Base-by-base conservation (phyloP, 2,329 filamentous ascomycete species). In the Cercospora brassicicola region DNA sequence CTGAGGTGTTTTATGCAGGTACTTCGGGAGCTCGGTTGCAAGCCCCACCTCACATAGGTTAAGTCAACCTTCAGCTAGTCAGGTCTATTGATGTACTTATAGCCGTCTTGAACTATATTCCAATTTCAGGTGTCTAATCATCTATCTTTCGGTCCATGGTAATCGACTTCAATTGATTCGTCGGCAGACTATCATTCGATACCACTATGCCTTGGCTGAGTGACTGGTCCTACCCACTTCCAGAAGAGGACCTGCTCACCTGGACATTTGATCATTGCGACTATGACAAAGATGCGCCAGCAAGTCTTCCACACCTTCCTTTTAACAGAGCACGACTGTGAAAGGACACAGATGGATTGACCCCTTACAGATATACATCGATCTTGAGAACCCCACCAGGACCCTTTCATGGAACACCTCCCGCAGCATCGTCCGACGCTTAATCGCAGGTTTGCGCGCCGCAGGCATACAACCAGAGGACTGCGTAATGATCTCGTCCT, bases 401-500 rank as follows among this genome's bases (percentile, higher is more conserved):
- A 28, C 48, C 5, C 48, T 55, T 5, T 55, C 48, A n/a, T 55
- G 48, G 48, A 55, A 55, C 20, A n/a, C 48, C 2, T 55, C 48
- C 4, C 48, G 23, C 48, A 55, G 48, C 48, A 11, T 30, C 1
- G 48, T 55, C 11, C 48, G 48, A 2, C 48, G 48, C 15, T 28
- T 55, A 6, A 55, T 55, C 48, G 48, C 48, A 5, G 48, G 48
- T 2, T 55, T 55, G 7, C 48, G 48, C 15, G 48, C 23, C 7
- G 48, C 48, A 1, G 48, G 48, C 6, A 55, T 55, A 23, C 48
- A 55, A 9, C 23, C 48, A n/a, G 85, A 84, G 28, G 85, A 88
- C 67, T 84, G 82, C 67, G 82, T 88, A 9, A 83, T 82, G 62
- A 79, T 88, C 45, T 83, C 87, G 69, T 84, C 84, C 0, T 87